Base-by-base conservation (phyloP, 495 filamentous ascomycete genomes). In the Parathielavia appendiculata region DNA sequence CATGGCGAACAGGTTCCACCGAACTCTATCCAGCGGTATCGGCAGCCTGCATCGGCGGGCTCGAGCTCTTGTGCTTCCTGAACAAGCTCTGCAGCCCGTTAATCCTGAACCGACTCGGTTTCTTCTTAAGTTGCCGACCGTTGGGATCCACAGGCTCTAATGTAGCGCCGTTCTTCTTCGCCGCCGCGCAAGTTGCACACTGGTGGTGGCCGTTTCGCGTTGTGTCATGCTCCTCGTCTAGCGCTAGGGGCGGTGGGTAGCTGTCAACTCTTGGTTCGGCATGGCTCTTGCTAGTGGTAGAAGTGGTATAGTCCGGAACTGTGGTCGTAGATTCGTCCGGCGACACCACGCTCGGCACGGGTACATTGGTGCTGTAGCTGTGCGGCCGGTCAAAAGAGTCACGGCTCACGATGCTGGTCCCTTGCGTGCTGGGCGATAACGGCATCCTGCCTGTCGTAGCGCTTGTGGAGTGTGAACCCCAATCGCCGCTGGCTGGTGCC, bases 401-500 rank as follows among this genome's bases (percentile, higher is more conserved):
- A 44, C 71, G 68, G 62, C 80, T 83, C 43, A 75, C 73, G 36
- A 83, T 79, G 67, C 79, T 82, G 13, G 80, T 83, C 14, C 80
- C 80, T 66, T 81, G 76, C 7, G 80, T 82, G 59, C 77, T 81
- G 9, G 80, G 80, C 30, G 79, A 81, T n/a, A 81, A 66, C 23
- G 80, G 79, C 77, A 81, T 79, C 68, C 79, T 80, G 36, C 74
- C 73, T 10, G 79, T 81, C 16, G 78, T 79, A 34, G 78, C 79
- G 53, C 77, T 80, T n/a, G 79, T 81, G 16, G 76, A 78, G 60
- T 81, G 80, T 23, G 74, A 78, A 12, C 72, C 71, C 78, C 79
- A 81, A 57, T 81, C 80, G 17, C 75, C 76, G 5, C 70, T 69
- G 39, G 66, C 69, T 5, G 72, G 71, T 5, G 70, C 77, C 26